Conservation (phyloP, 2,329 filamentous ascomycete species). For the Claviceps sp. region DNA sequence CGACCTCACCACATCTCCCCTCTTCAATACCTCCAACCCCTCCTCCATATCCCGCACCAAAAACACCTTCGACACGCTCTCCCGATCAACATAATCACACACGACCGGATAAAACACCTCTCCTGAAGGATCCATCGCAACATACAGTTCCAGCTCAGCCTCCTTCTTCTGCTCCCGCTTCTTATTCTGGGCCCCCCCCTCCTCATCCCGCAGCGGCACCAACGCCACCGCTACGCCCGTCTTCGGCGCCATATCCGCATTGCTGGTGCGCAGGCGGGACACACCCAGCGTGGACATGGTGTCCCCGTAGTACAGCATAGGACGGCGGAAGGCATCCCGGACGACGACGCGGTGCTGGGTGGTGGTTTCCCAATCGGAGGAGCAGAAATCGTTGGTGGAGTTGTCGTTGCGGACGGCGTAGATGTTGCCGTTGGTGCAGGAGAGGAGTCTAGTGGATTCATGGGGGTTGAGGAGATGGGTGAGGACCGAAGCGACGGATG, state of each 20-base stretch:
- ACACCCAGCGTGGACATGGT: conserved; percentile 19
- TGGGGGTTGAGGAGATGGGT: conserved; percentile 10
- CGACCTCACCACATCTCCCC: conserved; percentile 11
- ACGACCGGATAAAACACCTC: conserved; percentile 16
- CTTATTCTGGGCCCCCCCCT: not conserved
- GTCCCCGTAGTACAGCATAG: conserved; percentile 21
- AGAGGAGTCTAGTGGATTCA: conserved; percentile 12
- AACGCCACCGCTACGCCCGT: conserved; percentile 10
- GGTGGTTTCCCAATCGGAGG: conserved; percentile 12
- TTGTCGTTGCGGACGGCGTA: conserved; percentile 14
- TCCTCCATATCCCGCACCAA: conserved; percentile 13
- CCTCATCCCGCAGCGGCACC: conserved; percentile 6
- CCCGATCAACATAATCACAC: conserved; percentile 14
- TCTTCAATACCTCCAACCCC: conserved; percentile 12
- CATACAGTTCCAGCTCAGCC: conserved; percentile 6
- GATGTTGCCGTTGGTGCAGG: conserved; percentile 21
- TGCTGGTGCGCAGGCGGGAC: conserved; percentile 15
- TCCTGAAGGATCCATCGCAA: conserved; percentile 10
- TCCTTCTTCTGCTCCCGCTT: not conserved
- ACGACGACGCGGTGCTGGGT: conserved; percentile 9
- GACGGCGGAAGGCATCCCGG: conserved; percentile 11
- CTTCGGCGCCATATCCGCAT: conserved; percentile 8
- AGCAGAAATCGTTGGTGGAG: conserved; percentile 10
- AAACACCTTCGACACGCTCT: conserved; percentile 14
- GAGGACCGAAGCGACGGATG: conserved; percentile 10